A percentile compares a stretch with the other conserved stretches of the same genome.
Evolutionary conservation across 306 rosid genomes (phyloP).

Genomic region (Prunus mongolica): DNA sequence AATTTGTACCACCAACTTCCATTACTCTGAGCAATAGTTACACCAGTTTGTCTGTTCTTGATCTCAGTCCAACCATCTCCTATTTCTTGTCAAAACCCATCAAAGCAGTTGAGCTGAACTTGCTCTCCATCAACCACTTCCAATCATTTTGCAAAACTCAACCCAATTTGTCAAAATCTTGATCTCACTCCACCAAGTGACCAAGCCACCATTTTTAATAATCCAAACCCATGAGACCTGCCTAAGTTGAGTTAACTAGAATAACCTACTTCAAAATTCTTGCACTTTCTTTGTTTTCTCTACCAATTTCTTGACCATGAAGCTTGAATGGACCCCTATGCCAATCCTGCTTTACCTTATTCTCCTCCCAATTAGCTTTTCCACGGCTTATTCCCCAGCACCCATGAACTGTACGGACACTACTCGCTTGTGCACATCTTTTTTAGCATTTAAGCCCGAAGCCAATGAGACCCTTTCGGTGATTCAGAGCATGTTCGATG

Average conservation of each 20-base stretch:
- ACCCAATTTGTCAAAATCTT: not conserved
- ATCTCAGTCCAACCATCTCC: not conserved
- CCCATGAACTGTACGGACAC: constrained; percentile 84
- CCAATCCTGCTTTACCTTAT: constrained; percentile 29
- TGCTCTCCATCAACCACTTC: not conserved
- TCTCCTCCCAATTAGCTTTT: constrained; percentile 24
- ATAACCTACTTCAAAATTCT: not conserved
- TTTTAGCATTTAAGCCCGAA: constrained; percentile 70
- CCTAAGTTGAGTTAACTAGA: not conserved
- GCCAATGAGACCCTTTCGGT: constrained; percentile 52
- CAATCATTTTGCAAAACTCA: not conserved
- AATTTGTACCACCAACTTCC: not conserved
- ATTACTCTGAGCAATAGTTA: not conserved
- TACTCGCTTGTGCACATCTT: constrained; percentile 72
- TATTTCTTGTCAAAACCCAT: not conserved
- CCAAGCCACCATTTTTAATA: not conserved
- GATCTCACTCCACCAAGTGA: not conserved
- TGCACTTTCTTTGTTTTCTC: not conserved
- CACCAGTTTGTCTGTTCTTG: constrained; percentile 1
- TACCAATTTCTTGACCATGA: constrained; percentile 32
- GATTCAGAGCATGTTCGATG: constrained; percentile 89
- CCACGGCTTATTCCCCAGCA: constrained; percentile 29
- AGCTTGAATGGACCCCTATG: constrained; percentile 22
- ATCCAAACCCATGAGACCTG: not conserved
- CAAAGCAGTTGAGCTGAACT: constrained; percentile 3